phyloP scores from a whole-genome alignment of 2,329 filamentous ascomycete genomes.

The Bipolaris cookei region DNA sequence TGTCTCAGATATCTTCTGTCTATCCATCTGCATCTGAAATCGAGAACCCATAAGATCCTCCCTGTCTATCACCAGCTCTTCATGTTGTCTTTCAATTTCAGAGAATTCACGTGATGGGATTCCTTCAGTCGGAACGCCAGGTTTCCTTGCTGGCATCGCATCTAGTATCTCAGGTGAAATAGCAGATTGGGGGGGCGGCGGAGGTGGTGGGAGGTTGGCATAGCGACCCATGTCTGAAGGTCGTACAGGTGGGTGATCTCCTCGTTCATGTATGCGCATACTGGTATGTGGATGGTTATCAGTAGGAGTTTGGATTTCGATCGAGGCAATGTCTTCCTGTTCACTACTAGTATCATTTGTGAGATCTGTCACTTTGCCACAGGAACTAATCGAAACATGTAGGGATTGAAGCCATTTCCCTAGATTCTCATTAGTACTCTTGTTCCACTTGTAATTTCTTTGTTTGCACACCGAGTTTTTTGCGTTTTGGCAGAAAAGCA shows the following conservation, averaged over 20 bases:
- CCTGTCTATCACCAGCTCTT: constrained; percentile 4
- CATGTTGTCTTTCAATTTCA: constrained; percentile 6
- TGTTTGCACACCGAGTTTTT: not conserved
- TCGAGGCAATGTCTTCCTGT: not conserved
- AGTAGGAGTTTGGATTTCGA: not conserved
- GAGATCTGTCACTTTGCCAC: not conserved
- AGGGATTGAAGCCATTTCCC: not conserved
- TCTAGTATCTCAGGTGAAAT: not conserved
- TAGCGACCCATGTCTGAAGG: not conserved
- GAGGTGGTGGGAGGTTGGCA: not conserved
- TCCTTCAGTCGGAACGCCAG: too few species aligned
- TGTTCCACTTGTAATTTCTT: not conserved
- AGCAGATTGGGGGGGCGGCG: not conserved
- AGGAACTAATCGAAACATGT: not conserved
- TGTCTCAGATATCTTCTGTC: not conserved
- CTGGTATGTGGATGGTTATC: not conserved
- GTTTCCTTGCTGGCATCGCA: not conserved
- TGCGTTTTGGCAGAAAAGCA: not conserved
- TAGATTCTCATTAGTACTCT: not conserved
- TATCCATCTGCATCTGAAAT: constrained; percentile 4
- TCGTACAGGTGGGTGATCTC: not conserved
- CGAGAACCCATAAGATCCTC: constrained; percentile 9
- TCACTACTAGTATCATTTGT: not conserved
- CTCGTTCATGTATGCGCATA: not conserved
- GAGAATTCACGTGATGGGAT: not conserved